A percentile compares a stretch with the other conserved stretches of the same genome.
Conservation (phyloP, 768 basidiomycete species). For the Termitomyces eurrhizus region DNA sequence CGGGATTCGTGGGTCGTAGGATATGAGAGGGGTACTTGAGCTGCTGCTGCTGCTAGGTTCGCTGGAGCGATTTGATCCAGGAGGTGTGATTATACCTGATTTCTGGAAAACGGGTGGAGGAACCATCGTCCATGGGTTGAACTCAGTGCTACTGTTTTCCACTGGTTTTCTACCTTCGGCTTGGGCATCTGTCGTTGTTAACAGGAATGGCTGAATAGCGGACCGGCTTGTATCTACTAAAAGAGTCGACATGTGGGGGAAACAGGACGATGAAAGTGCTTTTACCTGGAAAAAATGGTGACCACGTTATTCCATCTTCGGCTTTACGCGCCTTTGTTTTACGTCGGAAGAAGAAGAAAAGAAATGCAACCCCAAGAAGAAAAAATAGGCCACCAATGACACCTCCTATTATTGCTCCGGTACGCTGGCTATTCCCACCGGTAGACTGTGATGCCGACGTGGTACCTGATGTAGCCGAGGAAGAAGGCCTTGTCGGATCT, state of each 20-base stretch:
- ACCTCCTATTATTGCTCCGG: constrained; percentile 28
- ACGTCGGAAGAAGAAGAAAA: constrained; percentile 22
- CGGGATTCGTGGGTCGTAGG: constrained; percentile 4
- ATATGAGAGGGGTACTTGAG: constrained; percentile 1
- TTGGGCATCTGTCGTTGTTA: constrained; percentile 4
- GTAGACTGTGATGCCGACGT: constrained; percentile 2
- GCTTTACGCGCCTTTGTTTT: constrained; percentile 5
- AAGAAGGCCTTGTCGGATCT: constrained; percentile 20
- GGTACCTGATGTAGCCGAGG: constrained; percentile 5
- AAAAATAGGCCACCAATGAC: constrained; percentile 24
- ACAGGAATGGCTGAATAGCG: constrained; percentile 10
- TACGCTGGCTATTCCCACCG: neutral
- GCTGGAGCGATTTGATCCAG: constrained; percentile 6
- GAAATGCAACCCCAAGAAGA: constrained; percentile 12
- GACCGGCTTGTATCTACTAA: neutral
- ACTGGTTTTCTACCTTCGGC: neutral
- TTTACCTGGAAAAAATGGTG: neutral
- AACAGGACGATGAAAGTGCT: neutral
- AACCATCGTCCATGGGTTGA: neutral
- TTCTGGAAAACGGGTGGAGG: constrained; percentile 8
- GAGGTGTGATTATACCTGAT: neutral
- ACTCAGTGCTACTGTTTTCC: constrained; percentile 2
- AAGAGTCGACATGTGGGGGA: neutral
- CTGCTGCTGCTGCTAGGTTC: constrained; percentile 9
- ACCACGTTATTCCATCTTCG: neutral